Evolutionary conservation across 1,139 yeast genomes (phyloP), one percentile per base, ranked within the genome.

Genomic region (Chernovozyma sophiae-reginae): DNA sequence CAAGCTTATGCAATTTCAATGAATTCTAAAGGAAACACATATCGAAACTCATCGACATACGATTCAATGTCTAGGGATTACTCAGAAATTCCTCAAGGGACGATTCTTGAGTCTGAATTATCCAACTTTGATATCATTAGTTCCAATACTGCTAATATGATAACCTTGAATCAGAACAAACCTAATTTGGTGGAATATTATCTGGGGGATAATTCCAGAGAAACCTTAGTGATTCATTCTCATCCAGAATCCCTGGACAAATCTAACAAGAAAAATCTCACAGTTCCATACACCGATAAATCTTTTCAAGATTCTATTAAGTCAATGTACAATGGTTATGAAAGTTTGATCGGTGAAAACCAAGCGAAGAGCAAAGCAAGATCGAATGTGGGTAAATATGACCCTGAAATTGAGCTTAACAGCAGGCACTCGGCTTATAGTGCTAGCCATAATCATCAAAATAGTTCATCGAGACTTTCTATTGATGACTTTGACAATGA

Each of bases 121-220:
- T 60, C 65, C 3, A 56, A 57, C 43, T 53, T 58, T 37, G 67
- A 61, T 35, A 41, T 63, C 17, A 55, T 61, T 18, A 61, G 67
- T 39, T 49, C 62, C 7, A 52, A 61, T 38, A 56, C 62, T 15
- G 67, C 65, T 4, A 63, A 58, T 33, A 44, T 64, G 25, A 66
- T 64, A 1, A 55, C 52, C 31, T 34, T 51, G 23, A 58, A 49
- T 35, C 53, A 46, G 11, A 43, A 44, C 20, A 47, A 48, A 36
- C 64, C 66, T 32, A 59, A 56, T 34, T 44, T 56, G 23, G 52
- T 58, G 13, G 56, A 53, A 25, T 40, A 44, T 22, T n/a, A 5
- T 32, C 49, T 42, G 43, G 45, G 43, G 12, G 32, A 20, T n/a
- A 29, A 27, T 19, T 62, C 68, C 3, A 58, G 49, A 25, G 66